Conservation (phyloP, 208 protist genomes). For the Acanthamoeba royreba region DNA sequence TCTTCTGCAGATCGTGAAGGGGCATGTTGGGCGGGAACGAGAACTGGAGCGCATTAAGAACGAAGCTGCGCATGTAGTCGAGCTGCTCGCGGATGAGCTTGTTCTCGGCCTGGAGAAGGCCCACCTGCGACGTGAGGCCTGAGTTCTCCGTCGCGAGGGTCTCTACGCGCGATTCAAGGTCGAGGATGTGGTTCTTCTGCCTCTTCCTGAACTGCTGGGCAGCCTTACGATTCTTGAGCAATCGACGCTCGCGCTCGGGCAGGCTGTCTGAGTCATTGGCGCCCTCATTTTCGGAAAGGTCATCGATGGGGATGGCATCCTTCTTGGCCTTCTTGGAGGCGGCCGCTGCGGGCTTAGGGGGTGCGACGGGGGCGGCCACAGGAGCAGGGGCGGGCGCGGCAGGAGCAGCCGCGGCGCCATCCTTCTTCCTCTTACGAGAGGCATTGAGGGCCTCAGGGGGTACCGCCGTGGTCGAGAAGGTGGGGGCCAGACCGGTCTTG, state of each 20-base stretch:
- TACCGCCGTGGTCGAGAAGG: neutral
- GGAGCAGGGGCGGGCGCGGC: neutral
- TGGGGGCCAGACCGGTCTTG: neutral
- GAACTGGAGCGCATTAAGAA: slow-evolving; percentile 28
- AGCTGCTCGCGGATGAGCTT: slow-evolving; percentile 47
- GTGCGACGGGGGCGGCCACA: neutral
- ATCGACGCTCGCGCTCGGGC: neutral
- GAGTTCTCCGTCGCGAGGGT: slow-evolving; percentile 24
- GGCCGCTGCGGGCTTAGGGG: neutral
- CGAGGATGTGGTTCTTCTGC: slow-evolving; percentile 18
- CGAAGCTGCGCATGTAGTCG: slow-evolving; percentile 30
- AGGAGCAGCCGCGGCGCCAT: neutral
- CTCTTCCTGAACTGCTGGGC: slow-evolving; percentile 35
- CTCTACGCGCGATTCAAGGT: neutral
- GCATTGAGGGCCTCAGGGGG: neutral
- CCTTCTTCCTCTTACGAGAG: slow-evolving; percentile 8
- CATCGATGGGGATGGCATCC: neutral
- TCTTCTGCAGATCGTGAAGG: neutral
- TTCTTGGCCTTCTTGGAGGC: slow-evolving; percentile 11
- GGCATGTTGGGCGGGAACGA: neutral
- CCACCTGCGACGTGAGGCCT: neutral
- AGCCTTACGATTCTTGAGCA: slow-evolving; percentile 42
- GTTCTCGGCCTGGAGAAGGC: slow-evolving; percentile 13
- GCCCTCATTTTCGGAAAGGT: neutral
- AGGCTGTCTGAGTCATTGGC: neutral